Conservation (phyloP, 768 basidiomycete species). For the Leccinum subgranulosum region DNA sequence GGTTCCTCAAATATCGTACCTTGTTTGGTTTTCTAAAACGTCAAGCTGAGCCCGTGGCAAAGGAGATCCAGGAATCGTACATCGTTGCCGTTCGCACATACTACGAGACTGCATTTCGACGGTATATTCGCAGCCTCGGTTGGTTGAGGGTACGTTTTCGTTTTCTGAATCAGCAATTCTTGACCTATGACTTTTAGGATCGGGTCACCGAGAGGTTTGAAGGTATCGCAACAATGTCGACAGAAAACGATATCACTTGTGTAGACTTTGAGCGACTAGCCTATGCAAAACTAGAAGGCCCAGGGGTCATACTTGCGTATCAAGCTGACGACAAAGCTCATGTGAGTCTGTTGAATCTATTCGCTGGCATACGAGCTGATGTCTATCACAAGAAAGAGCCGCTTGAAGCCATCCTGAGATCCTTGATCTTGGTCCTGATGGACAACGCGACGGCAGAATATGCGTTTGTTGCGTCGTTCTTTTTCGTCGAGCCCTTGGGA, state of each 20-base stretch:
- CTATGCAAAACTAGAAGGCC: slow-evolving; percentile 75
- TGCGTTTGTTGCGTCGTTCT: slow-evolving; percentile 82
- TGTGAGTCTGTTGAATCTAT: slow-evolving; percentile 50
- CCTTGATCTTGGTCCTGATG: slow-evolving; percentile 84
- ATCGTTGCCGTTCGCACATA: slow-evolving; percentile 79
- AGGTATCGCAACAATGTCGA: slow-evolving; percentile 48
- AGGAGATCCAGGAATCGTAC: slow-evolving; percentile 87
- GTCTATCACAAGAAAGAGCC: slow-evolving; percentile 62
- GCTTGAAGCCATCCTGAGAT: slow-evolving; percentile 80
- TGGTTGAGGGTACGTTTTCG: slow-evolving; percentile 61
- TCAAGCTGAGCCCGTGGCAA: slow-evolving; percentile 76
- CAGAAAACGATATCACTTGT: slow-evolving; percentile 36
- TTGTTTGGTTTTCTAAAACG: slow-evolving; percentile 85
- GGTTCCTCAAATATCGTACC: slow-evolving; percentile 78
- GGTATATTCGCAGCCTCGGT: slow-evolving; percentile 81
- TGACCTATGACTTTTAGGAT: slow-evolving; percentile 39
- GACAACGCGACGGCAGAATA: slow-evolving; percentile 95
- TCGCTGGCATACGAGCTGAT: slow-evolving; percentile 9
- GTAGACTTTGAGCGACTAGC: slow-evolving; percentile 56
- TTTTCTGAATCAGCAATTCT: background rate
- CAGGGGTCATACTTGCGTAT: slow-evolving; percentile 76
- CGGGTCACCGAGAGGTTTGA: slow-evolving; percentile 71
- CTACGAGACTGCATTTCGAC: slow-evolving; percentile 92
- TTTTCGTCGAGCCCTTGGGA: slow-evolving; percentile 40
- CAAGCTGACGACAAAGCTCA: slow-evolving; percentile 86